Conservation (phyloP, 1,139 yeast genomes). For the Taiozyma sp. region DNA sequence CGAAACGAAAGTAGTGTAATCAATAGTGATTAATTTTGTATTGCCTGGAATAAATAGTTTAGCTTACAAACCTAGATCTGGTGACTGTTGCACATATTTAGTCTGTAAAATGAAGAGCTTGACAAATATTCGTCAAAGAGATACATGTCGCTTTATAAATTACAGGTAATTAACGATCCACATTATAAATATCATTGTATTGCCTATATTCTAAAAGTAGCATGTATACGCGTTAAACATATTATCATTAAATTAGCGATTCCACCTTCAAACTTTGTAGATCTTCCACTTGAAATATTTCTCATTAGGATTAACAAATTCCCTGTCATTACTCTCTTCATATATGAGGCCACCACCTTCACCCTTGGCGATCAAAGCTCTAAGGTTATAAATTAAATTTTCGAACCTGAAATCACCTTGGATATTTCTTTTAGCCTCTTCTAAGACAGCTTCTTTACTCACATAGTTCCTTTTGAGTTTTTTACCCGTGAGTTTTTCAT, state of each 20-base stretch:
- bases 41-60: no score
- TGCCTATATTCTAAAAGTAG: no score
- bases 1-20: no score
- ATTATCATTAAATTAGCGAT: background rate
- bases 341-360: constrained; percentile 35
- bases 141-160: no score
- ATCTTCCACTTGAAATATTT: constrained; percentile 47
- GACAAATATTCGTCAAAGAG: no score
- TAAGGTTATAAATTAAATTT: constrained; percentile 30
- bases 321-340: constrained; percentile 34
- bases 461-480: constrained; percentile 28
- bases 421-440: constrained; percentile 28
- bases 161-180: no score
- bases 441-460: constrained; percentile 15
- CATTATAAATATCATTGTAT: no score
- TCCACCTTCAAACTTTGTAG: background rate
- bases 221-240: no score
- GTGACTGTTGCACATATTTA: no score
- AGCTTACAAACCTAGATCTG: no score
- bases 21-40: no score
- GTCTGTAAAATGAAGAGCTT: no score
- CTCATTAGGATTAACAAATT: constrained; percentile 50
- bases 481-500: constrained; percentile 37
- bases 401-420: constrained; percentile 9
- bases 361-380: constrained; percentile 31